These are phyloP conservation scores for Blepharisma stoltei DNA, from an alignment of 73 alveolate species.

Conservation along the genomic window DNA sequence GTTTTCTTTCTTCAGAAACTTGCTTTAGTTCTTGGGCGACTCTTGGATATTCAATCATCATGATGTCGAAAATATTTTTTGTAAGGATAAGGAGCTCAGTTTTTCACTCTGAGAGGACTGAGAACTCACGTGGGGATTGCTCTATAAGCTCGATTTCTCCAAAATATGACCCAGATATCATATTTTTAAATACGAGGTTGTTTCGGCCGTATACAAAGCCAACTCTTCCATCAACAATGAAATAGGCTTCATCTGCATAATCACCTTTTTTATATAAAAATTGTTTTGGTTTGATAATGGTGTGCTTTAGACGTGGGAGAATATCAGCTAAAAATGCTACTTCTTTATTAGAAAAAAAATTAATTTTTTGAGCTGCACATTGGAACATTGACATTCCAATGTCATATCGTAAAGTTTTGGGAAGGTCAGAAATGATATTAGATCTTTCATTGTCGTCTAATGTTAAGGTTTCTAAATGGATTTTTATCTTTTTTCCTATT, in stretches of 20 bases:
- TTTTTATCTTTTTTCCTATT: conserved; percentile 17
- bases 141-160: conserved; percentile 50
- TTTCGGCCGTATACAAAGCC: conserved; percentile 33
- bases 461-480: conserved; percentile 12
- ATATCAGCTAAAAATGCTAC: conserved; percentile 31
- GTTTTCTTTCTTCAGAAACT: conserved; percentile 13
- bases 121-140: conserved; percentile 30
- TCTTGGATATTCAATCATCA: conserved; percentile 7
- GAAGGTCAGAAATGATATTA: conserved; percentile 27
- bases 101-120: conserved; percentile 30
- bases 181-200: conserved; percentile 30
- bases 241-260: conserved; percentile 39
- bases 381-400: conserved; percentile 34
- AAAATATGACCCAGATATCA: conserved; percentile 42
- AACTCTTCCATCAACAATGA: conserved; percentile 37
- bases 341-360: conserved; percentile 33
- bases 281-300: conserved; percentile 14
- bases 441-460: conserved; percentile 38
- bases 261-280: conserved; percentile 37
- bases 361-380: conserved; percentile 31
- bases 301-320: conserved; percentile 24
- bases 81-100: background rate
- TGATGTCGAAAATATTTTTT: background rate
- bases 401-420: conserved; percentile 23
- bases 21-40: background rate